Percentiles rank a stretch among this genome's conserved stretches.
phyloP scores from a whole-genome alignment of 1,284 basidiomycete genomes.

The Trametes sp. region DNA sequence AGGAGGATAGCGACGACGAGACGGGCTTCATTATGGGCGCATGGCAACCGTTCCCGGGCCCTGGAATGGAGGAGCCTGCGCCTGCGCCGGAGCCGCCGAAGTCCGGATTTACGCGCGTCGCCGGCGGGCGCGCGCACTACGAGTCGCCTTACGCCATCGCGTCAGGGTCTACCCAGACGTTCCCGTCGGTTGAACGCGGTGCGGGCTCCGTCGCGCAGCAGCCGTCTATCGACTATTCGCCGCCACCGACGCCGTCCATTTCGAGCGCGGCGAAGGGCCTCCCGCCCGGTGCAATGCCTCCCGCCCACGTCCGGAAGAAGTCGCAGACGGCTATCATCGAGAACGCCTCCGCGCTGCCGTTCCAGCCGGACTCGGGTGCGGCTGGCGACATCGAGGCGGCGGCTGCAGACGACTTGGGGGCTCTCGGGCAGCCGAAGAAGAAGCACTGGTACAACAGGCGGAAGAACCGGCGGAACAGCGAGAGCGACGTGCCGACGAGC shows the following conservation, averaged over 20 bases:
- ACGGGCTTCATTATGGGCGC: slow-evolving; percentile 84
- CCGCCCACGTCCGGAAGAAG: slow-evolving; percentile 76
- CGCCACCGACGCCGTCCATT: slow-evolving; percentile 62
- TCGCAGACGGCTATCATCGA: slow-evolving; percentile 84
- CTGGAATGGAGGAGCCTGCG: slow-evolving; percentile 52
- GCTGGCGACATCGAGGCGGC: background rate
- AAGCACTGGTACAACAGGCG: slow-evolving; percentile 74
- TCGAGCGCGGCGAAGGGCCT: slow-evolving; percentile 48
- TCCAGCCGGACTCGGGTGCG: slow-evolving; percentile 9
- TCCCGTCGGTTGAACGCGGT: slow-evolving; percentile 67
- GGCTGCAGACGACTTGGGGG: slow-evolving; percentile 24
- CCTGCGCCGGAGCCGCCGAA: slow-evolving; percentile 46
- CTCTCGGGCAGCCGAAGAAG: slow-evolving; percentile 49
- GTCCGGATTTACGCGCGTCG: slow-evolving; percentile 80
- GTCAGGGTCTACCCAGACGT: slow-evolving; percentile 59
- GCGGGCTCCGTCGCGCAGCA: slow-evolving; percentile 32
- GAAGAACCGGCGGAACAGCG: slow-evolving; percentile 65
- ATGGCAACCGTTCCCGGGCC: slow-evolving; percentile 74
- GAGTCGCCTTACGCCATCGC: slow-evolving; percentile 81
- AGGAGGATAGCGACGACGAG: slow-evolving; percentile 82
- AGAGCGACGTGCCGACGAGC: slow-evolving; percentile 48
- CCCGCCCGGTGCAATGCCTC: slow-evolving; percentile 69
- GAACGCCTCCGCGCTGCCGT: slow-evolving; percentile 47
- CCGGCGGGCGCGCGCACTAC: slow-evolving; percentile 80
- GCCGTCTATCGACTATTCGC: slow-evolving; percentile 48